These are phyloP conservation scores for Verticillium isaacii DNA, from an alignment of 2,329 filamentous ascomycete species.

Conservation along the genomic window DNA sequence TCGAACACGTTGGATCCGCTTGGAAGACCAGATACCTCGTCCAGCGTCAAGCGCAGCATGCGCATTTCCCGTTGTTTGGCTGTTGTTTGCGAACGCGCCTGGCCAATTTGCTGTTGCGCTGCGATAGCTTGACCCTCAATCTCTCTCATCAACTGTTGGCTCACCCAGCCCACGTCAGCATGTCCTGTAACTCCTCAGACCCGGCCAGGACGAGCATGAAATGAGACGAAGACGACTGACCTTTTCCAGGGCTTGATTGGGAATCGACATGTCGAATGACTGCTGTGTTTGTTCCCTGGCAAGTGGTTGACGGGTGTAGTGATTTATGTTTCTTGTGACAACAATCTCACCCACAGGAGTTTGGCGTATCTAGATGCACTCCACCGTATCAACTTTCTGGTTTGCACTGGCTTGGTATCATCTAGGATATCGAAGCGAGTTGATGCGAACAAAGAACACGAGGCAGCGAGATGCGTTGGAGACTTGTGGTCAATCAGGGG, in stretches of 20 bases:
- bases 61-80: slow-evolving; percentile 85
- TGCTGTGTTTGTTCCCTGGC: slow-evolving; percentile 21
- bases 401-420: no score
- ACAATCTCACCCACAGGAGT: no score
- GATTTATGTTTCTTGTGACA: no score
- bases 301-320: slow-evolving; percentile 8
- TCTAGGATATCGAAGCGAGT: no score
- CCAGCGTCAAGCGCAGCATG: slow-evolving; percentile 80
- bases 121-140: slow-evolving; percentile 86
- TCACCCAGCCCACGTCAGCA: background rate
- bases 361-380: no score
- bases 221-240: slow-evolving; percentile 37
- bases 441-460: no score
- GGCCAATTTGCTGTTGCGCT: slow-evolving; percentile 86
- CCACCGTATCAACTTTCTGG: no score
- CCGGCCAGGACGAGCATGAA: background rate
- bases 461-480: no score
- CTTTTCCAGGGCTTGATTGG: slow-evolving; percentile 92
- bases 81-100: slow-evolving; percentile 79
- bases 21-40: slow-evolving; percentile 74
- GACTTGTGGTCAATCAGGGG: no score
- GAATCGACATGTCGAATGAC: slow-evolving; percentile 72
- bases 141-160: slow-evolving; percentile 74
- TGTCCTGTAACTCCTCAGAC: background rate
- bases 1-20: slow-evolving; percentile 80